Evolutionary conservation across 257 asterid genomes (phyloP), one percentile per base, ranked within the genome.

Genomic region (Jacaranda mimosifolia): DNA sequence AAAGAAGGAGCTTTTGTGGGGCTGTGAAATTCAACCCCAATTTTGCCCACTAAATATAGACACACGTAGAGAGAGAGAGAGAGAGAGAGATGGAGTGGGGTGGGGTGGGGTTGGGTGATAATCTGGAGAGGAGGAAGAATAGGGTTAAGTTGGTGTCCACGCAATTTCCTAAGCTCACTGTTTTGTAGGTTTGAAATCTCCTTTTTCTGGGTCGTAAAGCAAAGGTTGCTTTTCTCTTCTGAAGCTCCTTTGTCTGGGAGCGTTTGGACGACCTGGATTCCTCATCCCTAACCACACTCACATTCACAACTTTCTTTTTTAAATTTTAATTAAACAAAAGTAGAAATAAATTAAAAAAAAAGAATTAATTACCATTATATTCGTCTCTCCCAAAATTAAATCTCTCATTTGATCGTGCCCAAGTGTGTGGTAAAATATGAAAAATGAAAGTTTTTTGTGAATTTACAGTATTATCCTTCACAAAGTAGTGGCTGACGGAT

Each of bases 211-310:
- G 92, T 91, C 85, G 87, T 87, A 91, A 93, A 93, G 97, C 90
- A 86, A 83, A 85, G 74, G 75, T 86, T 85, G 89, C 90, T 89
- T 90, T 88, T 82, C 87, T 83, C 77, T 74, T 92, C 92, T 91
- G 96, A 84, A 88, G 68, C 91, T 75, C 77, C 84, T 94, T 94
- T 94, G 98, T 94, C 97, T 82, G 13, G 68, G 77, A 89, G 97
- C 82, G 97, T 87, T 91, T 94, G 98, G 98, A 89, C 86, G 83
- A 86, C 89, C 83, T 91, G 94, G 98, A 94, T 94, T 94, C 97
- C 89, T 79, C 88, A 19, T 82, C 60, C 70, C 84, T 80, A 8
- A 56, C 66, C 80, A 60, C 56, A 56, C 74, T 77, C 73, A 52
- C 68, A 21, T 68, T 73, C 53, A 48, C 43, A 15, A 12, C 77